Conservation (phyloP, 129 eudicot species). For the Saposhnikovia divaricata region DNA sequence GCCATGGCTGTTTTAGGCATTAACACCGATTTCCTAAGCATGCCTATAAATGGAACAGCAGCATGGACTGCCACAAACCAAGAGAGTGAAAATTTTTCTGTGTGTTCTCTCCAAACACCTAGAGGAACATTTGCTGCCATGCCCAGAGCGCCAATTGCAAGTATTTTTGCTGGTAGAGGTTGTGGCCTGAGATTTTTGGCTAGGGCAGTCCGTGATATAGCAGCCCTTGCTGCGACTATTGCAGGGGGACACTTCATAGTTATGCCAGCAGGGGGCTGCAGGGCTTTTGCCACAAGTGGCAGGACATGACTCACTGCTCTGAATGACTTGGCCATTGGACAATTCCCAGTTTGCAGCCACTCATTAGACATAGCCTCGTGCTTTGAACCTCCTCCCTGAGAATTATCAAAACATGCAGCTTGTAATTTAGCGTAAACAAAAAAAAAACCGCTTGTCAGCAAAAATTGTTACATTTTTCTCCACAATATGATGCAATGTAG, state of each 20-base stretch:
- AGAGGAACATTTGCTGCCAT: constrained; percentile 74
- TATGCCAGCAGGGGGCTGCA: constrained; percentile 68
- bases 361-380: constrained; percentile 65
- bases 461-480: background rate
- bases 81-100: constrained; percentile 54
- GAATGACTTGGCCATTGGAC: constrained; percentile 84
- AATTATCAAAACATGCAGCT: background rate
- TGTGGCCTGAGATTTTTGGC: constrained; percentile 71
- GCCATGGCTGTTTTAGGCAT: constrained; percentile 62
- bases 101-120: constrained; percentile 83
- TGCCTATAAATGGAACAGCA: constrained; percentile 78
- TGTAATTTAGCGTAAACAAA: background rate
- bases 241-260: constrained; percentile 73
- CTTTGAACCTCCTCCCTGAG: constrained; percentile 39
- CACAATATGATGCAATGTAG: background rate
- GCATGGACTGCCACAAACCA: constrained; percentile 87
- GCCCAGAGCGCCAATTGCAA: constrained; percentile 58
- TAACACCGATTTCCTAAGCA: constrained; percentile 42
- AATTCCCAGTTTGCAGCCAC: constrained; percentile 68
- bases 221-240: constrained; percentile 76
- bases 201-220: constrained; percentile 64
- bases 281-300: constrained; percentile 59
- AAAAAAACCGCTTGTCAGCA: background rate
- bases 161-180: constrained; percentile 63
- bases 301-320: constrained; percentile 61